Conservation (phyloP, 352 stramenopile species). For the Globisporangium megalacanthum region DNA sequence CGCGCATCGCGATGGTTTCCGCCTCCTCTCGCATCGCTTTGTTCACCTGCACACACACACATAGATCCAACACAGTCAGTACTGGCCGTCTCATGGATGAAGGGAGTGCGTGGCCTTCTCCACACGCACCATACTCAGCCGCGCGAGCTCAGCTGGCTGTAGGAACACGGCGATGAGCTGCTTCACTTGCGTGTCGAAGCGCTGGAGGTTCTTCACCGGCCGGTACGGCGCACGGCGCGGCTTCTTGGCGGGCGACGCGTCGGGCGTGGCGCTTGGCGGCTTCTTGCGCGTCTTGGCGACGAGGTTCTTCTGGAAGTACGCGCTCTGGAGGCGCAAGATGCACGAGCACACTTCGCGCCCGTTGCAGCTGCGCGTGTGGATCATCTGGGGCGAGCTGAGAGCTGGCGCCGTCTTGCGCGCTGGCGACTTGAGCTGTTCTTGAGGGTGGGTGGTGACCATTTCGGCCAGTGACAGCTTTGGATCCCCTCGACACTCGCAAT, state of each 20-base stretch:
- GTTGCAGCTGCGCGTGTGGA: slow-evolving; percentile 66
- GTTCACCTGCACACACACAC: slow-evolving; percentile 38
- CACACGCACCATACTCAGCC: slow-evolving; percentile 53
- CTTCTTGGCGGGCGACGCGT: neutral
- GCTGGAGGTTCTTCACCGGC: slow-evolving; percentile 37
- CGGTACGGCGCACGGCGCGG: slow-evolving; percentile 7
- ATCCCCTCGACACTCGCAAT: no score
- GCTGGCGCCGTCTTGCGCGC: neutral
- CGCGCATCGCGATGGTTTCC: slow-evolving; percentile 45
- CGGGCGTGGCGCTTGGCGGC: neutral
- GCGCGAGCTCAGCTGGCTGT: slow-evolving; percentile 27
- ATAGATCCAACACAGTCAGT: slow-evolving; percentile 3
- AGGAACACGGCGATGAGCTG: slow-evolving; percentile 41
- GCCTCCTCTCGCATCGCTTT: slow-evolving; percentile 32
- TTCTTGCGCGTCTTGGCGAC: slow-evolving; percentile 21
- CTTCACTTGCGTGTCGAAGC: slow-evolving; percentile 51
- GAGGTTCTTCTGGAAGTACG: slow-evolving; percentile 65
- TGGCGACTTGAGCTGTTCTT: neutral
- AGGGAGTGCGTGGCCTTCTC: neutral
- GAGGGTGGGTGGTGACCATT: neutral
- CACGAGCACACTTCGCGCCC: slow-evolving; percentile 61
- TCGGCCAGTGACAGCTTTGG: no score
- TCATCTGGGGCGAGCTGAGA: slow-evolving; percentile 1
- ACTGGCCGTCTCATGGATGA: neutral
- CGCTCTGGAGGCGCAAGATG: slow-evolving; percentile 56